Base-by-base conservation (phyloP, 495 filamentous ascomycete species). In the Aspergillus avenaceus region DNA sequence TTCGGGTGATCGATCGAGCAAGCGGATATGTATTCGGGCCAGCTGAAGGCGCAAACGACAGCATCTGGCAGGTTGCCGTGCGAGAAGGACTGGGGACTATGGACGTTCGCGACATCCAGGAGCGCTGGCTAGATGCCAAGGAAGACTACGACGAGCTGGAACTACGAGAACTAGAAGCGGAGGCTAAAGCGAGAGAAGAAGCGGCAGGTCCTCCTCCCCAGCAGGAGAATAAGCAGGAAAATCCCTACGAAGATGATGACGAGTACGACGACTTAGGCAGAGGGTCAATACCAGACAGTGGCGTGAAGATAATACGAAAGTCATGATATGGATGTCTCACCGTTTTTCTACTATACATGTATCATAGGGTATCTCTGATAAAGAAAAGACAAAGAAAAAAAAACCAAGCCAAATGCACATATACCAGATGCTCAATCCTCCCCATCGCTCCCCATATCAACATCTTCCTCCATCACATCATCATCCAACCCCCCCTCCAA, bases 31-130 rank as follows among this genome's bases (percentile, higher is more conserved):
- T 85, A 0, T 97, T 98, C 72, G 91, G 91, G 0, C 78, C 86
- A 7, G 86, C 88, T 2, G 90, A 96, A 65, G 93, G 91, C 0
- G 86, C 91, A 41, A 96, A 97, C 58, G 93, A 98, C 65, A 86
- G 82, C 22, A 78, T 97, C 14, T 98, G 93, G 93, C 86, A 93
- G 62, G 81, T 97, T 37, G 90, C 93, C 1, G 91, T 97, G 78
- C 82, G 91, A 18, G 90, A 96, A 52, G 90, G 90, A 23, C 72
- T 84, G 49, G 83, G 85, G 13, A 74, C 81, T 50, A 84, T 91
- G 81, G 88, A 93, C 63, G 80, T 88, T 3, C 72, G 80, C 40
- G 93, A 98, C 69, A 82, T 97, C 54, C 91, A 98, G 66, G 93
- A 98, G 70, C 73, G 93, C 58, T 98, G 93, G 93, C 62, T 98